phyloP scores from a whole-genome alignment of 495 filamentous ascomycete species.

The Aspergillus heteromorphus region DNA sequence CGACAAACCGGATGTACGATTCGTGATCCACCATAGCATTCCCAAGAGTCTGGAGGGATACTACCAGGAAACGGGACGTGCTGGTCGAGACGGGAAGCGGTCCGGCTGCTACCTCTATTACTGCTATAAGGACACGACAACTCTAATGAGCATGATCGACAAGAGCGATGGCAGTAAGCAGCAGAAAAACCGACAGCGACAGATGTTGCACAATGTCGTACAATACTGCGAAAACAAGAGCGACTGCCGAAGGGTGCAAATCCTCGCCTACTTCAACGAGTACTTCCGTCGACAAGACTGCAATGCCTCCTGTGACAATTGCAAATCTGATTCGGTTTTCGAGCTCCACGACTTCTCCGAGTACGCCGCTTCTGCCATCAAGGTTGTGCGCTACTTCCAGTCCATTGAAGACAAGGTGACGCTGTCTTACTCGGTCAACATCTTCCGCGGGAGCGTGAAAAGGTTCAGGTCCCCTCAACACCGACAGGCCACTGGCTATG shows the following conservation, averaged over 20 bases:
- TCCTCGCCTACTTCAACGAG: constrained; percentile 91
- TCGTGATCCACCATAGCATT: constrained; percentile 85
- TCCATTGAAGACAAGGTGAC: constrained; percentile 41
- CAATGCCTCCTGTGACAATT: constrained; percentile 77
- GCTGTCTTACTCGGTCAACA: constrained; percentile 51
- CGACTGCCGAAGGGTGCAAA: constrained; percentile 81
- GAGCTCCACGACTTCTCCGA: constrained; percentile 68
- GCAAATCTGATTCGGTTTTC: constrained; percentile 61
- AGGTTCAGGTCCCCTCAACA: constrained; percentile 43
- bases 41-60: constrained; percentile 98
- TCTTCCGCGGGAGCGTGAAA: constrained; percentile 55
- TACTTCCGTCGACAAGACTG: constrained; percentile 67
- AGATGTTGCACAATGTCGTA: constrained; percentile 79
- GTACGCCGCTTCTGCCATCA: constrained; percentile 62
- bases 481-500: constrained; percentile 46
- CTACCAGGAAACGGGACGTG: constrained; percentile 94
- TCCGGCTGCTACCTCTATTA: constrained; percentile 92
- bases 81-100: constrained; percentile 80
- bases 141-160: constrained; percentile 68
- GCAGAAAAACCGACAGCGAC: constrained; percentile 74
- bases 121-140: constrained; percentile 63
- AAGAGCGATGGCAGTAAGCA: constrained; percentile 65
- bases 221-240: constrained; percentile 82
- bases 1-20: constrained; percentile 92
- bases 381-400: constrained; percentile 56